Evolutionary conservation across 257 asterid species (phyloP).

Genomic region (Nicotiana obtusifolia): DNA sequence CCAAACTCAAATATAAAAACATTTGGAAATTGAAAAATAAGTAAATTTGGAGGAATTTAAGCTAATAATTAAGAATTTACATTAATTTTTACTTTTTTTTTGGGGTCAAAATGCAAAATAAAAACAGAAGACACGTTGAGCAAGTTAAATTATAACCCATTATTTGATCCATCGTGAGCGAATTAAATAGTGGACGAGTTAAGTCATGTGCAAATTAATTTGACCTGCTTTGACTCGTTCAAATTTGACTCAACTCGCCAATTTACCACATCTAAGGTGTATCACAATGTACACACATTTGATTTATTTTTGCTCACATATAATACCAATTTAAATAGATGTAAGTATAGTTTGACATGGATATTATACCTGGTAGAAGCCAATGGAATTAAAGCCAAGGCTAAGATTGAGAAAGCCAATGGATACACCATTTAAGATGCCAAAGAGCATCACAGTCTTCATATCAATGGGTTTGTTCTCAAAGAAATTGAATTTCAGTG

Average conservation of each 20-base stretch:
- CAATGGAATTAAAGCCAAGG: constrained; percentile 86
- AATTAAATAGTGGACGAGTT: not conserved
- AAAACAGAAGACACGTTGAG: no score
- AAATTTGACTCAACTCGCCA: not conserved
- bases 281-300: not conserved
- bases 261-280: not conserved
- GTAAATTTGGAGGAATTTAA: no score
- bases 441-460: constrained; percentile 61
- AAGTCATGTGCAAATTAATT: not conserved
- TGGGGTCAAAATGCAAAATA: no score
- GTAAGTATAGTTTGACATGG: not conserved
- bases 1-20: not conserved
- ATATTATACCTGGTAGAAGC: constrained; percentile 70
- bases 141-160: not conserved
- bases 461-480: constrained; percentile 69
- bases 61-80: no score
- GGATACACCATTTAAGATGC: constrained; percentile 75
- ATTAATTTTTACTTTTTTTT: no score
- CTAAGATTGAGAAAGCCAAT: constrained; percentile 90
- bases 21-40: not conserved
- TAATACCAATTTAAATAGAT: no score
- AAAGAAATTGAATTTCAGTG: constrained; percentile 59
- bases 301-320: not conserved
- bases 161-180: not conserved
- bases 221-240: not conserved